A percentile compares a stretch with the other conserved stretches of the same genome.
Evolutionary conservation across 805 yeast genomes (phyloP).

Genomic region (Saccharomycopsis fermentans): DNA sequence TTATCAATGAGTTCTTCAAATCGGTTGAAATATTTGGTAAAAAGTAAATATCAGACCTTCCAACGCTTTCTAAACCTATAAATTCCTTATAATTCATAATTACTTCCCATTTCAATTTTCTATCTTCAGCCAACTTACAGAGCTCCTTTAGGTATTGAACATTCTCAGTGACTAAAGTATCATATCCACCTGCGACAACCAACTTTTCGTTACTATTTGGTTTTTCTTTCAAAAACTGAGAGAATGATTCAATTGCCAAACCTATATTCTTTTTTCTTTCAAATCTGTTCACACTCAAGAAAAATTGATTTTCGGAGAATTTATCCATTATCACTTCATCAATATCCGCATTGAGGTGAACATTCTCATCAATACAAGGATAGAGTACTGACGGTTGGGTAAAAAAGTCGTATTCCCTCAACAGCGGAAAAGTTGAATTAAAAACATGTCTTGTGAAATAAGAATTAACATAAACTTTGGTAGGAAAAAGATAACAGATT

Average conservation of each 20-base stretch:
- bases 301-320: conserved; percentile 25
- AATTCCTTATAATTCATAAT: conserved; percentile 26
- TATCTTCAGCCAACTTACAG: conserved; percentile 34
- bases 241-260: conserved; percentile 65
- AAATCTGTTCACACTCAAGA: conserved; percentile 78
- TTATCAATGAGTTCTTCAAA: conserved; percentile 53
- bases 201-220: conserved; percentile 34
- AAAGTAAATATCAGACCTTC: conserved; percentile 47
- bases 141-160: conserved; percentile 59
- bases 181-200: conserved; percentile 88
- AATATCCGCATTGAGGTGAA: conserved; percentile 2
- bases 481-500: conserved; percentile 65
- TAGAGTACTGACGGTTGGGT: conserved; percentile 29
- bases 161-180: conserved; percentile 64
- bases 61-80: conserved; percentile 16
- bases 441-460: conserved; percentile 69
- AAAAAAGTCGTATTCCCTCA: background rate
- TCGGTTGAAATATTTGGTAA: conserved; percentile 68
- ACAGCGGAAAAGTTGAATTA: conserved; percentile 42
- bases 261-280: conserved; percentile 78
- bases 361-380: conserved; percentile 54
- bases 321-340: background rate
- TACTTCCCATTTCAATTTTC: conserved; percentile 38
- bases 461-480: conserved; percentile 79
- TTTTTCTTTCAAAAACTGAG: conserved; percentile 29